phyloP scores from a whole-genome alignment of 805 yeast species.

The Saccharomycopsis sp. region DNA sequence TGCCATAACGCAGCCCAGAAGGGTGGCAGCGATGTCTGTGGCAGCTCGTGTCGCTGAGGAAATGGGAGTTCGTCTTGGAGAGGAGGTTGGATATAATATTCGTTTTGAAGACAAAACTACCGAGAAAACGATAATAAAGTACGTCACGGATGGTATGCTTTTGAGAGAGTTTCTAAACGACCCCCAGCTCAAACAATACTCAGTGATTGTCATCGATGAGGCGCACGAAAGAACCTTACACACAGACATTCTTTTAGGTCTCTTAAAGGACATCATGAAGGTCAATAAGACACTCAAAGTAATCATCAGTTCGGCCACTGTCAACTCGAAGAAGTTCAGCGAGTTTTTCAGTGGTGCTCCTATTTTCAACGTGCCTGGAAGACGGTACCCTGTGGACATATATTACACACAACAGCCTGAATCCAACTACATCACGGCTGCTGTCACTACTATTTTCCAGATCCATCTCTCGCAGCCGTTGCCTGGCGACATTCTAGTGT shows the following conservation, averaged over 20 bases:
- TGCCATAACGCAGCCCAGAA: slow-evolving; percentile 90
- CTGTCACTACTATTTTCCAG: slow-evolving; percentile 79
- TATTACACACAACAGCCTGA: slow-evolving; percentile 83
- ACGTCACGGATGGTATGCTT: slow-evolving; percentile 95
- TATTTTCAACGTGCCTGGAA: slow-evolving; percentile 82
- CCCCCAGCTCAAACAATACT: slow-evolving; percentile 58
- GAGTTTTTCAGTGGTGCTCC: slow-evolving; percentile 79
- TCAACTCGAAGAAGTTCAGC: slow-evolving; percentile 84
- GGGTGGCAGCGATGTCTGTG: slow-evolving; percentile 91
- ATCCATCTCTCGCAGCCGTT: slow-evolving; percentile 65
- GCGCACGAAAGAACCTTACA: slow-evolving; percentile 94
- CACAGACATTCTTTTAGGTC: slow-evolving; percentile 65
- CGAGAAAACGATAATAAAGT: slow-evolving; percentile 65
- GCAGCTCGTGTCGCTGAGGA: slow-evolving; percentile 91
- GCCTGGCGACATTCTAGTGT: slow-evolving; percentile 82
- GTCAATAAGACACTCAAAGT: slow-evolving; percentile 65
- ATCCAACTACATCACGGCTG: slow-evolving; percentile 84
- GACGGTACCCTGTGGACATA: slow-evolving; percentile 87
- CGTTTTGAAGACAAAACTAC: slow-evolving; percentile 79
- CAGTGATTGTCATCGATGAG: slow-evolving; percentile 90
- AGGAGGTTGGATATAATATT: slow-evolving; percentile 81
- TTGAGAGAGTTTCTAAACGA: slow-evolving; percentile 77
- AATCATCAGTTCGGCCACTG: slow-evolving; percentile 88
- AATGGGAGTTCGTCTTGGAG: slow-evolving; percentile 72
- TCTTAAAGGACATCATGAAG: slow-evolving; percentile 61